Evolutionary conservation across 1,284 basidiomycete species (phyloP), one percentile per base, ranked within the genome.

Genomic region (Microbotryum lychnidis-dioicae): DNA sequence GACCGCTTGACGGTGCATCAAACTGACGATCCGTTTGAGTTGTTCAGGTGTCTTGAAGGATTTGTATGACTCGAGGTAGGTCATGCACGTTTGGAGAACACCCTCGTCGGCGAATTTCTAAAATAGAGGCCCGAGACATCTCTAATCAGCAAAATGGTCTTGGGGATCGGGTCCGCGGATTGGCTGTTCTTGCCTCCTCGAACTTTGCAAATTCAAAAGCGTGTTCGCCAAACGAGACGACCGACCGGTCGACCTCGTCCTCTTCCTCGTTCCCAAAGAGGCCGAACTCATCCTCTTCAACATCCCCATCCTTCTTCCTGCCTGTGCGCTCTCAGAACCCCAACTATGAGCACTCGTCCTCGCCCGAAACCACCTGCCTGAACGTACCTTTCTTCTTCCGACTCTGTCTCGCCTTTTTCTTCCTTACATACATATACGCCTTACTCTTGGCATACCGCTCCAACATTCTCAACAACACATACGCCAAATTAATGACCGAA

Each of bases 121-220:
- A 29, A 23, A 0, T 8, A 9, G 8, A 21, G 46, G 27, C 25
- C 1, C 27, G 20, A 42, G 21, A 6, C 0, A 21, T 14, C 16
- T 6, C 18, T 25, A 7, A 29, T n/a, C 21, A 37, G 31, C 27
- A 14, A 57, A 27, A 29, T 5, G 37, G 33, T 29, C 31, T 20
- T 16, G 10, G 25, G 23, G 50, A 14, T 27, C 23, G 5, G 47
- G 8, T 31, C 27, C 21, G 4, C 12, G 5, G 6, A 1, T 27
- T 10, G 31, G 31, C 9, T 31, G 31, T 47, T 74, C 85, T 66
- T 67, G 91, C 91, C 80, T 82, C 80, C 76, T 96, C 89, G 68
- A 91, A 93, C 21, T 85, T 82, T 65, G 90, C 85, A 73, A 97
- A 91, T 1, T 87, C 87, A 76, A 94, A 93, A 73, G 86, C 82